phyloP scores from a whole-genome alignment of 371 early-diverging fungal genomes.

The Mortierella sp. region DNA sequence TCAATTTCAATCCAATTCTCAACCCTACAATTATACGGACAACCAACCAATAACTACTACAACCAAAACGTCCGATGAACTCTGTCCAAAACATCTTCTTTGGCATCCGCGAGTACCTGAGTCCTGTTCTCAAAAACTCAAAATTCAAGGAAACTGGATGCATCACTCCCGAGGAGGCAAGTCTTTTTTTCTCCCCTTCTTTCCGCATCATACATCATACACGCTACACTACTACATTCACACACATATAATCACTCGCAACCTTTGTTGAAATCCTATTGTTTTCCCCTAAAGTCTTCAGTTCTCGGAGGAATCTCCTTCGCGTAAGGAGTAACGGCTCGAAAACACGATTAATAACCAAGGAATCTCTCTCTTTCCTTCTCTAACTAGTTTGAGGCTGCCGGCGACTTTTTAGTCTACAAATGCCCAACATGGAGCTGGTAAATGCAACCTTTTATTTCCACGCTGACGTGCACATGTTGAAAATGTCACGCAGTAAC shows the following conservation, averaged over 20 bases:
- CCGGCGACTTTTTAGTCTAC: slow-evolving; percentile 97
- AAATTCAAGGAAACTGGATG: slow-evolving; percentile 95
- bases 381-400: slow-evolving; percentile 87
- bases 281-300: background rate
- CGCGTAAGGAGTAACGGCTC: background rate
- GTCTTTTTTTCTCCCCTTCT: slow-evolving; percentile 4
- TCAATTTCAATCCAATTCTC: no score
- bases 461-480: background rate
- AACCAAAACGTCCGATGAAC: slow-evolving; percentile 42
- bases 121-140: slow-evolving; percentile 93
- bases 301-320: no score
- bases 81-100: slow-evolving; percentile 78
- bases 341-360: background rate
- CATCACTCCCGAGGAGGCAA: slow-evolving; percentile 95
- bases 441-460: slow-evolving; percentile 56
- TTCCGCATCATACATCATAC: no score
- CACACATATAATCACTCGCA: background rate
- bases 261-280: background rate
- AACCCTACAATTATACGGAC: background rate
- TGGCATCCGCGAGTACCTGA: slow-evolving; percentile 89
- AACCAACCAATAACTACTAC: background rate
- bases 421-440: slow-evolving; percentile 99
- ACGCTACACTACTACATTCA: background rate
- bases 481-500: background rate
- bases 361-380: background rate